Percentiles rank a stretch among this genome's conserved stretches.
Evolutionary conservation across 306 rosid species (phyloP).

Genomic region (Hippophae rhamnoides): DNA sequence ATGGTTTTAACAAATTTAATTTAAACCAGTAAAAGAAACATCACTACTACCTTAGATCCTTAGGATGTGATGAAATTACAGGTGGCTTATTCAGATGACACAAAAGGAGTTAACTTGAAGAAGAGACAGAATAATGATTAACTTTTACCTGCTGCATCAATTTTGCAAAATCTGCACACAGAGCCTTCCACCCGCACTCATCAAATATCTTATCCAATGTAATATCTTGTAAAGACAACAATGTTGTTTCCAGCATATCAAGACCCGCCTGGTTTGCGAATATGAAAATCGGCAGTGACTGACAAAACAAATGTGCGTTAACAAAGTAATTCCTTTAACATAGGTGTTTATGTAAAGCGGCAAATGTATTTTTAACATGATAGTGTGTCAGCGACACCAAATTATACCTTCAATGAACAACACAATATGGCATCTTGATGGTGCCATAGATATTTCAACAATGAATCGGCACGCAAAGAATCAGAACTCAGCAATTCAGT

Average conservation of each 20-base stretch:
- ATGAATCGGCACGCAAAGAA: conserved; percentile 42
- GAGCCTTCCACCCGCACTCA: conserved; percentile 70
- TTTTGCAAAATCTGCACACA: conserved; percentile 68
- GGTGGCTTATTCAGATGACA: neutral
- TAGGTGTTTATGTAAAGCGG: neutral
- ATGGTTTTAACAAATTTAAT: too few species aligned
- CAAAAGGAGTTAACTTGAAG: too few species aligned
- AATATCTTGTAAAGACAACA: conserved; percentile 92
- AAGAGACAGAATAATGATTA: too few species aligned
- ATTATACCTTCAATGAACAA: conserved; percentile 65
- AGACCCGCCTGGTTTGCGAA: conserved; percentile 95
- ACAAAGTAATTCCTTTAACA: neutral
- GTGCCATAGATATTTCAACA: conserved; percentile 76
- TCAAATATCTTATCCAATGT: conserved; percentile 85
- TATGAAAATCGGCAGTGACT: conserved; percentile 72
- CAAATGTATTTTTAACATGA: neutral
- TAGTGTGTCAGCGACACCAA: neutral
- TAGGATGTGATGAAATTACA: too few species aligned
- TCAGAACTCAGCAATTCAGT: conserved; percentile 57
- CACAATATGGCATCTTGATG: conserved; percentile 91
- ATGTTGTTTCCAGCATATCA: conserved; percentile 95
- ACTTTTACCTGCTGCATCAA: conserved; percentile 73
- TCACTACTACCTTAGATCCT: too few species aligned
- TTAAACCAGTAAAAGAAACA: too few species aligned
- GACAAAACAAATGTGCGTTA: conserved; percentile 10